Conservation (phyloP, 257 asterid genomes). For the Voacanga thouarsii region DNA sequence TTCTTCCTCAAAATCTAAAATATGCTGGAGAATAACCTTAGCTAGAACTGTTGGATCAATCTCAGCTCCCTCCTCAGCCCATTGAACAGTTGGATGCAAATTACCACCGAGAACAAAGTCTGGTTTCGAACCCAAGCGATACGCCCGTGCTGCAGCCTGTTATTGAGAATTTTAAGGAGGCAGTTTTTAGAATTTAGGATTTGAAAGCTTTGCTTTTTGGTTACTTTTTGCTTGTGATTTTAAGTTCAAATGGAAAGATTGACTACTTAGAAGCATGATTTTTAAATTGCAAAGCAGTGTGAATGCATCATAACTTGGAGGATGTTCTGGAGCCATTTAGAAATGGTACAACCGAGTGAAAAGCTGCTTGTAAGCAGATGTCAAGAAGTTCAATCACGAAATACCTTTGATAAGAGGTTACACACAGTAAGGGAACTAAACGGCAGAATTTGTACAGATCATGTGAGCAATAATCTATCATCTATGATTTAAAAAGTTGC, state of each 20-base stretch:
- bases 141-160: conserved; percentile 96
- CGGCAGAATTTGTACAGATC: neutral
- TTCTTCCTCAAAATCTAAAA: conserved; percentile 13
- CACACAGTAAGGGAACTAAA: neutral
- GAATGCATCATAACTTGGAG: neutral
- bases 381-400: neutral
- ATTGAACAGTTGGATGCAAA: conserved; percentile 81
- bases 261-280: conserved; percentile 13
- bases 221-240: neutral
- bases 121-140: conserved; percentile 68
- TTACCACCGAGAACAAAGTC: conserved; percentile 79
- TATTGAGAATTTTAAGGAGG: conserved; percentile 74
- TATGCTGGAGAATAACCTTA: conserved; percentile 46
- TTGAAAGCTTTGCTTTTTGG: neutral
- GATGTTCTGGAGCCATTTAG: neutral
- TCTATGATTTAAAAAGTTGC: neutral
- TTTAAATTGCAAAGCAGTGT: conserved; percentile 5
- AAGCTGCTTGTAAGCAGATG: neutral
- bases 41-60: conserved; percentile 56
- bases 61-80: conserved; percentile 82
- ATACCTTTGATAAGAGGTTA: neutral
- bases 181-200: conserved; percentile 14
- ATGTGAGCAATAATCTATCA: conserved; percentile 1
- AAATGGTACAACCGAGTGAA: neutral
- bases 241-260: conserved; percentile 13